A percentile compares a stretch with the other conserved stretches of the same genome.
phyloP scores from a whole-genome alignment of 2,329 filamentous ascomycete species.

The Coleophoma cylindrospora region DNA sequence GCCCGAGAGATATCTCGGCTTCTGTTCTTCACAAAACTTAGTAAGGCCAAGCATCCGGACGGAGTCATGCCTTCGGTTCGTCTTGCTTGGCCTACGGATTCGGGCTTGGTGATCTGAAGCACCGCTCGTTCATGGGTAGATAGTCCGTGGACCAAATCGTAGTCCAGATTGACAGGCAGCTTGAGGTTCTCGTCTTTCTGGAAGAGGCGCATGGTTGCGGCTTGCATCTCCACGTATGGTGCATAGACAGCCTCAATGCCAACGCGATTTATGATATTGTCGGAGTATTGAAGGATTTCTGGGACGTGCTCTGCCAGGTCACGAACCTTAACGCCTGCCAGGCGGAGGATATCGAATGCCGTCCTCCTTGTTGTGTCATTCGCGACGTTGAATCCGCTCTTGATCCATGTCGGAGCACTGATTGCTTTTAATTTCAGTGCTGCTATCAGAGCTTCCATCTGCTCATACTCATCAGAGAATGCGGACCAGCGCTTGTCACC shows the following conservation, averaged over 20 bases:
- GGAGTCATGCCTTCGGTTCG: constrained; percentile 77
- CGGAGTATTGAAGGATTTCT: constrained; percentile 46
- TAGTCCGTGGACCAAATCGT: constrained; percentile 66
- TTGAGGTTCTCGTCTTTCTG: constrained; percentile 70
- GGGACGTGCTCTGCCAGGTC: constrained; percentile 55
- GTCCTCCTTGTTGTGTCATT: constrained; percentile 62
- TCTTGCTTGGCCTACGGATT: constrained; percentile 83
- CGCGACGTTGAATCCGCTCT: constrained; percentile 64
- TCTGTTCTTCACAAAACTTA: constrained; percentile 49
- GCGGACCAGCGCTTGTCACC: constrained; percentile 70
- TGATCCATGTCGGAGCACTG: constrained; percentile 61
- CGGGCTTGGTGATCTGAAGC: constrained; percentile 66
- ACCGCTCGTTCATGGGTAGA: constrained; percentile 74
- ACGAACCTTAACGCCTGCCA: constrained; percentile 54
- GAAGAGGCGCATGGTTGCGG: constrained; percentile 60
- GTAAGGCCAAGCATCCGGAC: constrained; percentile 51
- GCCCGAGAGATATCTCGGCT: constrained; percentile 11
- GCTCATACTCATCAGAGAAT: constrained; percentile 59
- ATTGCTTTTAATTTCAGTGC: constrained; percentile 54
- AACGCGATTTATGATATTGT: constrained; percentile 62
- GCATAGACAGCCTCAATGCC: constrained; percentile 81
- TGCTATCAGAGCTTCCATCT: constrained; percentile 62
- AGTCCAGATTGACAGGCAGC: constrained; percentile 73
- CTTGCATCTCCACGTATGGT: constrained; percentile 76
- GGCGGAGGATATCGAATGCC: constrained; percentile 74